phyloP scores from a whole-genome alignment of 2,329 filamentous ascomycete species.

The Colletotrichum incanum region DNA sequence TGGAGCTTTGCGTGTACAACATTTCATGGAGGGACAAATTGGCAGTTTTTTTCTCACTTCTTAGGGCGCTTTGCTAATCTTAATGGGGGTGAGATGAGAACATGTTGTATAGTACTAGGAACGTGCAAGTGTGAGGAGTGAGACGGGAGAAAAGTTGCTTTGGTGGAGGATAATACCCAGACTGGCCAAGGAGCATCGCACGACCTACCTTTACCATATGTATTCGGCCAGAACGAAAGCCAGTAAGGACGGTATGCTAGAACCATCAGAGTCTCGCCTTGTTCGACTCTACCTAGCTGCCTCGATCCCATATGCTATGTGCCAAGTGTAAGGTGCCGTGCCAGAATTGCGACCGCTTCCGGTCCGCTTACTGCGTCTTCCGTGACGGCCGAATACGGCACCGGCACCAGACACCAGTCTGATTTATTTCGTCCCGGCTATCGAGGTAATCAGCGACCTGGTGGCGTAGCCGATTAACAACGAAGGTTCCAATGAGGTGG shows the following conservation, averaged over 20 bases:
- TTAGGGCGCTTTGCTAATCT: constrained; percentile 6
- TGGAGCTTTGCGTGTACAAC: constrained; percentile 13
- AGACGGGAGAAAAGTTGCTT: constrained; percentile 10
- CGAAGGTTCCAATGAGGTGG: not conserved
- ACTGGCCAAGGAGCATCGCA: constrained; percentile 24
- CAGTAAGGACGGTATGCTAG: not conserved
- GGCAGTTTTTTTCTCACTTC: not conserved
- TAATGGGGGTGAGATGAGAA: constrained; percentile 8
- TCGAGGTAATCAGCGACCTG: not conserved
- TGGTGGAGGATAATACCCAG: constrained; percentile 39
- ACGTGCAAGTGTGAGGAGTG: not conserved
- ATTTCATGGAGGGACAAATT: constrained; percentile 13
- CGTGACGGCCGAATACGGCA: too few relatives aligned
- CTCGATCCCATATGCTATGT: not conserved
- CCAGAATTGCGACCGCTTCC: not conserved
- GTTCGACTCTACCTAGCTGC: not conserved
- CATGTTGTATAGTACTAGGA: not conserved
- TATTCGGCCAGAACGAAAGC: not conserved
- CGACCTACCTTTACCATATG: not conserved
- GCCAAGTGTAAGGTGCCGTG: not conserved
- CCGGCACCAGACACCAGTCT: not conserved
- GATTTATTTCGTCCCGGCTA: not conserved
- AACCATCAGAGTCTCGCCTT: not conserved
- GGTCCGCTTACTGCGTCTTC: not conserved
- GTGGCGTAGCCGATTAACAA: not conserved